Percentiles rank a stretch among this genome's conserved stretches.
Evolutionary conservation across 192 early-diverging fungal species (phyloP).

Genomic region (Coemansia sp.): DNA sequence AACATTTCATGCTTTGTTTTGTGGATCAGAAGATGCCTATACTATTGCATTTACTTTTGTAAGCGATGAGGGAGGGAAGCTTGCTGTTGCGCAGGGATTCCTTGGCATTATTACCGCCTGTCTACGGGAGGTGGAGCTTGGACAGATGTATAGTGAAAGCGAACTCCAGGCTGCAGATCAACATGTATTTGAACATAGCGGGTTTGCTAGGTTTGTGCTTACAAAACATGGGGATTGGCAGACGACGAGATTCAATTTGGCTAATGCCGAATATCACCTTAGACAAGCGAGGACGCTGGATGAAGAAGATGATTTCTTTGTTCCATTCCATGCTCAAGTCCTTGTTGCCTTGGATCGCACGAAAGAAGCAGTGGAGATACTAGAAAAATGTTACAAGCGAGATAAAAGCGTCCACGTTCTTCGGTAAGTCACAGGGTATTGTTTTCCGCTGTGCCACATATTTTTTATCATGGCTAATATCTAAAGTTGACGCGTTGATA

Average conservation of each 20-base stretch:
- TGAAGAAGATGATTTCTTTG: conserved; percentile 20
- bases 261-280: conserved; percentile 23
- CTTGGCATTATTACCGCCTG: conserved; percentile 35
- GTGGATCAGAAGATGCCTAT: conserved; percentile 12
- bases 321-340: conserved; percentile 30
- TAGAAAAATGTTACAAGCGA: conserved; percentile 6
- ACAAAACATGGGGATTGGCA: conserved; percentile 1
- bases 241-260: conserved; percentile 22
- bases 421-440: too few species aligned
- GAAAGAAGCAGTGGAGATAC: conserved; percentile 5
- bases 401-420: conserved; percentile 15
- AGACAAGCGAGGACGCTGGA: conserved; percentile 22
- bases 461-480: too few species aligned
- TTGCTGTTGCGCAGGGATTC: conserved; percentile 33
- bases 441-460: too few species aligned
- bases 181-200: conserved; percentile 27
- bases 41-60: conserved; percentile 12
- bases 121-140: conserved; percentile 34
- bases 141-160: neutral
- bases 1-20: conserved; percentile 14
- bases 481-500: neutral
- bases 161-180: neutral
- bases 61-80: conserved; percentile 23
- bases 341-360: conserved; percentile 20
- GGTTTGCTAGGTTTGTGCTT: conserved; percentile 15